Evolutionary conservation across 2,329 filamentous ascomycete genomes (phyloP), one percentile per base, ranked within the genome.

Genomic region (Ophiostoma novo-ulmi): DNA sequence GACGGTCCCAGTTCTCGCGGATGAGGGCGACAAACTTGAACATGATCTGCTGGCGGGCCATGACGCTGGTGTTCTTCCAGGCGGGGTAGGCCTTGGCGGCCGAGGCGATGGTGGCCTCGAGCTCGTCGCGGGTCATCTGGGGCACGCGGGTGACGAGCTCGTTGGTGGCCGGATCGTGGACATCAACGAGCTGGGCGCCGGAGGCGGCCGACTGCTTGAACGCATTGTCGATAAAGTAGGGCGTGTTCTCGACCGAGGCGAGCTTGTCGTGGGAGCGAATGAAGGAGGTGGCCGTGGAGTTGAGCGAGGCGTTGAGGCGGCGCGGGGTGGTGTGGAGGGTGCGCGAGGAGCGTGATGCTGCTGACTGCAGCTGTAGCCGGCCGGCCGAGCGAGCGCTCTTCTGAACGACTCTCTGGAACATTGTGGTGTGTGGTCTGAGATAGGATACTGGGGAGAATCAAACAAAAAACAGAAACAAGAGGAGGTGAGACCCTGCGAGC

Each of bases 101-200:
- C 77, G 89, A 92, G 75, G 87, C 89, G 2, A 94, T 90, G 13
- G 89, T 90, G 20, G 89, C 89, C 79, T 86, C 85, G 76, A 95
- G 86, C 83, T 95, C 92, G 71, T 82, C 88, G 78, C 91, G 87
- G 17, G 91, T 94, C 80, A 88, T 91, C 82, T 94, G 91, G 26
- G 92, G 91, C 38, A 94, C 91, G 69, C 91, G 87, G 22, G 92
- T 94, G 73, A 95, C 89, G 74, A 94, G 86, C 80, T 93, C 91
- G 83, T 94, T 94, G 76, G 92, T 94, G 68, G 92, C 91, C 36
- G 92, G 92, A 80, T 95, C 92, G 80, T 91, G 83, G 74, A 95
- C 82, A 76, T 93, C 90, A 78, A 94, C 93, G 84, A 88, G 92
- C 81, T 89, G 83, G 72, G 87, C 85, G 39, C 91, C 84, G 76